Percentiles rank a stretch among this genome's conserved stretches.
Conservation (phyloP, 371 early-diverging fungal genomes). For the Mucor velutinosus region DNA sequence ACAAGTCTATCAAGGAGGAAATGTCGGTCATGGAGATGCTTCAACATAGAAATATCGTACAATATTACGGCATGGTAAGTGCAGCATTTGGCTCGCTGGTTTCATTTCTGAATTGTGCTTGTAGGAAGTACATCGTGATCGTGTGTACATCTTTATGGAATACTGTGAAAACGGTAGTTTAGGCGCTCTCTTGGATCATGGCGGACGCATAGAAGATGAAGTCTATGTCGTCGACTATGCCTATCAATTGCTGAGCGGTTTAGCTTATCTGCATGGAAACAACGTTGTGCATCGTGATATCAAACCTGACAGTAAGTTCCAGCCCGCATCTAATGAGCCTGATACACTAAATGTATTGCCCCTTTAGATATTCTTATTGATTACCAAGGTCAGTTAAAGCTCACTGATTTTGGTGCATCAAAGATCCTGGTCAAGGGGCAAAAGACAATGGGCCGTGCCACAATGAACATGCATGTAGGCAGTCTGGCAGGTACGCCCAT, state of each 20-base stretch:
- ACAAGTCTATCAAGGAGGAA: conserved; percentile 83
- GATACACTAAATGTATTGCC: no score
- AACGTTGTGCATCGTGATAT: conserved; percentile 93
- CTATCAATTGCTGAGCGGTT: conserved; percentile 84
- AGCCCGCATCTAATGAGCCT: neutral
- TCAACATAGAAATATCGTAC: conserved; percentile 88
- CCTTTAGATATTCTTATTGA: conserved; percentile 77
- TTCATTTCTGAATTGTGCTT: neutral
- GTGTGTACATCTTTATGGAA: conserved; percentile 94
- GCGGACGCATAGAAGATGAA: conserved; percentile 80
- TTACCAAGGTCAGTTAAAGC: conserved; percentile 76
- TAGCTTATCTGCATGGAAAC: conserved; percentile 88
- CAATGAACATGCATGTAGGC: conserved; percentile 60
- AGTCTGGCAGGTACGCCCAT: conserved; percentile 93
- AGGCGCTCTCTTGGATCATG: conserved; percentile 75
- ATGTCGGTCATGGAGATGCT: conserved; percentile 92
- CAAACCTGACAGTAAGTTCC: conserved; percentile 80
- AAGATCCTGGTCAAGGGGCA: conserved; percentile 83
- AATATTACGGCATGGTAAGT: conserved; percentile 81
- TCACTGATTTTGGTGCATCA: conserved; percentile 91
- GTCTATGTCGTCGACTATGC: conserved; percentile 74
- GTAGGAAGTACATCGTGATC: conserved; percentile 87
- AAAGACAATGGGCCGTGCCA: conserved; percentile 70
- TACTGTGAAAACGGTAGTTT: conserved; percentile 88
- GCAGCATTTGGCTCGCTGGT: no score